Conservation (phyloP, 441 rosid species). For the Breynia disticha region DNA sequence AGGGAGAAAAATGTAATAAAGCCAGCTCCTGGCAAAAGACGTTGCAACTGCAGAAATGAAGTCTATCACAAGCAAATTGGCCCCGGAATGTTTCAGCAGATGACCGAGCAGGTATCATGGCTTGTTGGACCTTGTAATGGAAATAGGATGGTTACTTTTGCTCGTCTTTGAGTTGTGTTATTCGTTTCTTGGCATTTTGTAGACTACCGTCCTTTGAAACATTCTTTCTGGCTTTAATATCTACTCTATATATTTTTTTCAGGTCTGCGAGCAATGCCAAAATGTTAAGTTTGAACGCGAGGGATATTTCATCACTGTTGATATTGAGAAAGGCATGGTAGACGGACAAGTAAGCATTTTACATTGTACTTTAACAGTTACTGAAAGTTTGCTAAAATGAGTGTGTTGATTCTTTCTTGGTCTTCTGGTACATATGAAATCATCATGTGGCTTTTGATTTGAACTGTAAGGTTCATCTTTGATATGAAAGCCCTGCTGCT, state of each 20-base stretch:
- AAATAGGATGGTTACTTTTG: neutral
- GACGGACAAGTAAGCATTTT: constrained; percentile 74
- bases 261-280: constrained; percentile 94
- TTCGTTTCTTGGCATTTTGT: neutral
- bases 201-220: neutral
- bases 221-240: constrained; percentile 6
- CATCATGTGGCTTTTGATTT: neutral
- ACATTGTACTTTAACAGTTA: neutral
- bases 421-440: too few species aligned
- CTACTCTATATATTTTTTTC: constrained; percentile 16
- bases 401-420: too few species aligned
- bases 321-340: constrained; percentile 96
- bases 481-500: neutral
- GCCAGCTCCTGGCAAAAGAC: constrained; percentile 91
- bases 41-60: constrained; percentile 94
- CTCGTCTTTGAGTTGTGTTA: neutral
- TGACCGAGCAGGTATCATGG: constrained; percentile 74
- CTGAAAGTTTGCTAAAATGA: too few species aligned
- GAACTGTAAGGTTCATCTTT: neutral
- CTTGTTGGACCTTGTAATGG: neutral
- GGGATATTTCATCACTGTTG: constrained; percentile 75
- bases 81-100: constrained; percentile 99
- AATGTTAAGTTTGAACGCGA: constrained; percentile 78
- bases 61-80: constrained; percentile 96
- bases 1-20: constrained; percentile 89